These are phyloP conservation scores for Brassica carinata DNA, from an alignment of 345 rosid genomes.

Conservation along the genomic window DNA sequence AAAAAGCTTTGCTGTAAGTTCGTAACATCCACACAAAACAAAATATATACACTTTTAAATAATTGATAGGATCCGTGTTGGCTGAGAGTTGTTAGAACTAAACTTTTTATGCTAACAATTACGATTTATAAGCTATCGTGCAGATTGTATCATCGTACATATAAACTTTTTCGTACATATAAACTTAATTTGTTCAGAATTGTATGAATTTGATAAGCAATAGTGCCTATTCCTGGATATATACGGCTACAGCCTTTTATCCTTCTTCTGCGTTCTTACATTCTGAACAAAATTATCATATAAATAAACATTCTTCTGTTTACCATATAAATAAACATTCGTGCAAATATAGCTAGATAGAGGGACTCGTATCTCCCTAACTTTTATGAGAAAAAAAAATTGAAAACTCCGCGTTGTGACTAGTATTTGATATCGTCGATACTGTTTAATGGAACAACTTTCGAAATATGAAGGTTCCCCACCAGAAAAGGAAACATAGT, in stretches of 20 bases:
- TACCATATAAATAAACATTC: not conserved
- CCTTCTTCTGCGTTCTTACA: conserved; percentile 4
- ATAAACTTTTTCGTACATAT: not conserved
- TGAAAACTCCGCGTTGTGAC: conserved; percentile 19
- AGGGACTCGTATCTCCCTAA: too few species aligned
- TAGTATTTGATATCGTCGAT: conserved; percentile 27
- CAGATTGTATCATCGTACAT: not conserved
- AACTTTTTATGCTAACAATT: not conserved
- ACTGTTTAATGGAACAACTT: conserved; percentile 32
- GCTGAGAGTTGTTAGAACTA: not conserved
- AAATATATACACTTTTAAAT: not conserved
- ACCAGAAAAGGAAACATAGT: conserved; percentile 25
- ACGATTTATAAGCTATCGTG: conserved; percentile 4
- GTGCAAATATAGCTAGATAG: not conserved
- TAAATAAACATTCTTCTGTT: not conserved
- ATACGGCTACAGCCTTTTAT: conserved; percentile 16
- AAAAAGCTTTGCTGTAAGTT: too few species aligned
- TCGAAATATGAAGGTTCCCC: conserved; percentile 23
- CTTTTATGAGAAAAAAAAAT: not conserved
- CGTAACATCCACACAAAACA: not conserved
- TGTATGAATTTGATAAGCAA: conserved; percentile 21
- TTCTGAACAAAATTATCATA: not conserved
- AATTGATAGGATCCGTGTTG: not conserved
- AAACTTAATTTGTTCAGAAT: not conserved
- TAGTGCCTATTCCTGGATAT: conserved; percentile 6